Percentiles rank a stretch among this genome's conserved stretches.
Evolutionary conservation across 2,329 filamentous ascomycete genomes (phyloP).

Genomic region (Lecanosticta acicola): DNA sequence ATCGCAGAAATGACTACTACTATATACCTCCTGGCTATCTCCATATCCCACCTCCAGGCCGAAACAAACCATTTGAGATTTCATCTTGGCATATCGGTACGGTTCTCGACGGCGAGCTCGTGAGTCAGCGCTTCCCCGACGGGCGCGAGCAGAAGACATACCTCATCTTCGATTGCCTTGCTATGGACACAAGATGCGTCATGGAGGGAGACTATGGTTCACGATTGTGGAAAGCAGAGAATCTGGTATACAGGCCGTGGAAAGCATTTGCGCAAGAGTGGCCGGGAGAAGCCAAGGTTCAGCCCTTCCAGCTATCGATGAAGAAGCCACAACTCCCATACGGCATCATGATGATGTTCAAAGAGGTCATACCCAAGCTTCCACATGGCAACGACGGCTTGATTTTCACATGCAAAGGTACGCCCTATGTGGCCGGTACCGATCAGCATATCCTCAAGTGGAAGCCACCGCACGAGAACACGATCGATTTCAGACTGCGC

Average conservation of each 20-base stretch:
- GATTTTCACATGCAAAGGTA: constrained; percentile 92
- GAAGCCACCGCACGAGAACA: constrained; percentile 95
- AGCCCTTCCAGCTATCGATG: constrained; percentile 76
- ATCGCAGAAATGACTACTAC: constrained; percentile 97
- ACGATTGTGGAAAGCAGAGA: constrained; percentile 75
- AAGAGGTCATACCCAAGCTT: constrained; percentile 72
- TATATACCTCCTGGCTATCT: constrained; percentile 63
- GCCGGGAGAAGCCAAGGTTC: constrained; percentile 62
- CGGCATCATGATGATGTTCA: constrained; percentile 87
- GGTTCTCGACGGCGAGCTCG: constrained; percentile 86
- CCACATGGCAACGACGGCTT: constrained; percentile 93
- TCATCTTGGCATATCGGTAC: constrained; percentile 70
- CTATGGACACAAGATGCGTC: constrained; percentile 68
- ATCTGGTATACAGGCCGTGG: constrained; percentile 23
- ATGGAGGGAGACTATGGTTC: constrained; percentile 81
- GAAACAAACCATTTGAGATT: constrained; percentile 34
- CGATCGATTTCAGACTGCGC: constrained; percentile 80
- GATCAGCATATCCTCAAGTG: constrained; percentile 94
- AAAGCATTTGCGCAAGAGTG: constrained; percentile 50
- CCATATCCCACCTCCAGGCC: constrained; percentile 70
- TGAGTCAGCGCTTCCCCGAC: constrained; percentile 66
- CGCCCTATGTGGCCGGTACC: constrained; percentile 81
- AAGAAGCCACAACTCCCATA: constrained; percentile 89
- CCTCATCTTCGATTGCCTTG: constrained; percentile 88
- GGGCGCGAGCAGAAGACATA: constrained; percentile 69